Evolutionary conservation across 208 protist species (phyloP).

Genomic region (Wallacemonas sp.): DNA sequence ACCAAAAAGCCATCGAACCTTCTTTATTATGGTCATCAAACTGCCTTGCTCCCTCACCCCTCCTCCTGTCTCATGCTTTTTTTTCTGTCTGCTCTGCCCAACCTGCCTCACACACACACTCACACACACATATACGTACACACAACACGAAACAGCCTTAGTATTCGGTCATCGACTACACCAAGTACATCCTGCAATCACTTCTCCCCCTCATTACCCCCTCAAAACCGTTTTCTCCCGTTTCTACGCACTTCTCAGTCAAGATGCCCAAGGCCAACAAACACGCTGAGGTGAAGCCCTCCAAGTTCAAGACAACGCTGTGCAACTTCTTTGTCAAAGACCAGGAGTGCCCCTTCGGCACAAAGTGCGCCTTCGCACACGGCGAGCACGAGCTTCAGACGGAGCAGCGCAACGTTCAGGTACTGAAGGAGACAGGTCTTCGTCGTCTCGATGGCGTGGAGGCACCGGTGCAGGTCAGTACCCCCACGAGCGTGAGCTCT

Average conservation of each 20-base stretch:
- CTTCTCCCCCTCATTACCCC: background rate
- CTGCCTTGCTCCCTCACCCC: too few species aligned
- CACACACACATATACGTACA: background rate
- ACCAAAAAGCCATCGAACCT: too few species aligned
- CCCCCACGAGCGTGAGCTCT: slow-evolving; percentile 13
- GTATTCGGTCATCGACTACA: background rate
- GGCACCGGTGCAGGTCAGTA: background rate
- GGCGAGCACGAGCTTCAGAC: slow-evolving; percentile 78
- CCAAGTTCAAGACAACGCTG: slow-evolving; percentile 82
- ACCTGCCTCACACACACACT: too few species aligned
- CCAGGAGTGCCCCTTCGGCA: slow-evolving; percentile 65
- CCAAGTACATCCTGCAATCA: background rate
- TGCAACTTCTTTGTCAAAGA: slow-evolving; percentile 70
- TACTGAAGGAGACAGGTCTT: slow-evolving; percentile 64
- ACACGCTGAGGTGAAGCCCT: slow-evolving; percentile 80
- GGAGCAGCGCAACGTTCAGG: slow-evolving; percentile 62
- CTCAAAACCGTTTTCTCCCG: background rate
- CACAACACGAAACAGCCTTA: slow-evolving; percentile 11
- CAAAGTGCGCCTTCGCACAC: slow-evolving; percentile 82
- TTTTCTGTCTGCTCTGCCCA: too few species aligned
- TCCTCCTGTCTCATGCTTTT: too few species aligned
- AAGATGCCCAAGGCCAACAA: slow-evolving; percentile 37
- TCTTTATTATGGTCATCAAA: too few species aligned
- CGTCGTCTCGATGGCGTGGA: slow-evolving; percentile 52
- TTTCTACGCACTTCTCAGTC: too few species aligned